Percentiles rank a stretch among this genome's conserved stretches.
These are phyloP conservation scores for Cyberlindnera galapagoensis DNA, from an alignment of 805 yeast species.

Conservation along the genomic window DNA sequence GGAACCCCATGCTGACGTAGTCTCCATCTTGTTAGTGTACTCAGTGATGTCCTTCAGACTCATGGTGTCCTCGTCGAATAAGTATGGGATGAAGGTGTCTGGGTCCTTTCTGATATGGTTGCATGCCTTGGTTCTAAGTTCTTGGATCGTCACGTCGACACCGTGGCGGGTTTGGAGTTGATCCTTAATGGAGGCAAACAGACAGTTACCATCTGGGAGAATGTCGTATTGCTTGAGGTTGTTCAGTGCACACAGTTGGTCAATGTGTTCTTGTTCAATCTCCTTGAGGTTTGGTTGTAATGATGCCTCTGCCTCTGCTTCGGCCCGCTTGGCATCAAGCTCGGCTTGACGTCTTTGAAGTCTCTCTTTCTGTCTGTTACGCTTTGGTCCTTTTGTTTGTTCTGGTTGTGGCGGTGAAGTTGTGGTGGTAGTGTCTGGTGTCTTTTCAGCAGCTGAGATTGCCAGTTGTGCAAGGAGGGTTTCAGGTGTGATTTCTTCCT, in stretches of 20 bases:
- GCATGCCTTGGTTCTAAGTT: constrained; percentile 61
- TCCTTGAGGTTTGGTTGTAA: constrained; percentile 59
- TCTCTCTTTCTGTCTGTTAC: constrained; percentile 83
- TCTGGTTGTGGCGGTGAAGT: constrained; percentile 12
- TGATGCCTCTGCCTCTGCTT: constrained; percentile 68
- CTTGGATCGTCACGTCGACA: constrained; percentile 32
- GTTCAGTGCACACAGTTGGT: constrained; percentile 41
- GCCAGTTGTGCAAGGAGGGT: constrained; percentile 54
- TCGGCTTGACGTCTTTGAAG: constrained; percentile 72
- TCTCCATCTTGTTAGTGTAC: constrained; percentile 61
- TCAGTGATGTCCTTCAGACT: constrained; percentile 55
- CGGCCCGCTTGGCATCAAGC: constrained; percentile 49
- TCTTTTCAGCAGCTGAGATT: constrained; percentile 26
- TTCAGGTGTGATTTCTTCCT: constrained; percentile 60
- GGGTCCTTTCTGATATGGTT: constrained; percentile 55
- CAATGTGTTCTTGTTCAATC: constrained; percentile 65
- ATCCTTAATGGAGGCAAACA: constrained; percentile 80
- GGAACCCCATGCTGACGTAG: constrained; percentile 95
- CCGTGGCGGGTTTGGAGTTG: constrained; percentile 56
- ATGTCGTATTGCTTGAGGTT: constrained; percentile 60
- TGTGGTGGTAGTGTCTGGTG: constrained; percentile 6
- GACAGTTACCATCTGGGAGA: constrained; percentile 89
- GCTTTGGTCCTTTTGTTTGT: constrained; percentile 36
- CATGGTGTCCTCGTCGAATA: constrained; percentile 74
- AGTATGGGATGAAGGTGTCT: constrained; percentile 71